Base-by-base conservation (phyloP, 1,284 basidiomycete species). In the Porodaedalea pini region DNA sequence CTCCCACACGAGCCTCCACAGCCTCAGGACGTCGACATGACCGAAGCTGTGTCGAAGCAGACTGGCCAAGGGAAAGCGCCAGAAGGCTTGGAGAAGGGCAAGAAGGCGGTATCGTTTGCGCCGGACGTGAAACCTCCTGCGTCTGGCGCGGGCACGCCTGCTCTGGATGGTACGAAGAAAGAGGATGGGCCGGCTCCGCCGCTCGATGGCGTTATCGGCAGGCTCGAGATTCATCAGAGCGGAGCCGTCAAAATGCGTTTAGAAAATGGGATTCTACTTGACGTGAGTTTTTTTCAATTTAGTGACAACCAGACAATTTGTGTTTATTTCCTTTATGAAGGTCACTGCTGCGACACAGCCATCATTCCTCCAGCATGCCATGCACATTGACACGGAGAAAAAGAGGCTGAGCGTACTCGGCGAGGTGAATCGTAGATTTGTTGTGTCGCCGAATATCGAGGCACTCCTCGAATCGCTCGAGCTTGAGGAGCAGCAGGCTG, bases 351-450 rank as follows among this genome's bases (percentile, higher is more conserved):
- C 89, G 15, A 93, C 91, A 6, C 89, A 91, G 61, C 83, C 91
- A 1, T 91, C 91, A 0, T 98, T 97, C 71, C 78, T 96, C 7
- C 92, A 97, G 68, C 92, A 96, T 62, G 86, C 92, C 5, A 86
- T 92, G 47, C 79, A 87, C 63, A 67, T 96, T 45, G 88, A 97
- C 69, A 66, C 74, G 48, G 70, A 70, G 45, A 73, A 77, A 27
- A 85, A 85, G 62, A 75, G 75, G 7, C 74, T 94, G 11, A 80
- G 80, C 37, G 82, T 94, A 4, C 73, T 97, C 0, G 94, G 94
- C 27, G 89, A 94, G 68, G 80, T 97, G 50, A 86, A 89, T 73
- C 87, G 90, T 67, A 83, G 88, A 58, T 96, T 94, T 64, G 79
- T 92, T 37, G 89, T 89, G 48, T 90, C 92, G 2, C 94, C 94